phyloP scores from a whole-genome alignment of 768 basidiomycete genomes.

The Erythrobasidium yunnanense region DNA sequence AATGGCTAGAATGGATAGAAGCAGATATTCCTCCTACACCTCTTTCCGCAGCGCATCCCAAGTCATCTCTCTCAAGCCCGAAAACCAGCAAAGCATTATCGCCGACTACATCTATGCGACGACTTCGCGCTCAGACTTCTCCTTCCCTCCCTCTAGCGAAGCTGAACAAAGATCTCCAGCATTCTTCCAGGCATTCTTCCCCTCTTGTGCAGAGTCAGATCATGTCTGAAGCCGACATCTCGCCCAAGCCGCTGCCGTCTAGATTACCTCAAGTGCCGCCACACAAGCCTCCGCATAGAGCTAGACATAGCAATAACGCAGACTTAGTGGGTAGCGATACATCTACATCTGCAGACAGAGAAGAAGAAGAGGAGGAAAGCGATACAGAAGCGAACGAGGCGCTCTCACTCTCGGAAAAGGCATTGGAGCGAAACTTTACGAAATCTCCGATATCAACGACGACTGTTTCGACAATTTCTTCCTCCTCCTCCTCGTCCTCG shows the following conservation, averaged over 20 bases:
- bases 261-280: slow-evolving; percentile 10
- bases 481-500: too few species aligned
- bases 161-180: neutral
- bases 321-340: slow-evolving; percentile 26
- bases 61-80: neutral
- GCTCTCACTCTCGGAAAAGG: too few species aligned
- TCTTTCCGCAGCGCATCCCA: neutral
- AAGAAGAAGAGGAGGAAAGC: neutral
- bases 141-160: neutral
- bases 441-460: too few species aligned
- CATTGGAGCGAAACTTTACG: too few species aligned
- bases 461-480: too few species aligned
- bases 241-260: neutral
- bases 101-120: neutral
- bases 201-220: slow-evolving; percentile 15
- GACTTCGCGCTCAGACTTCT: slow-evolving; percentile 12
- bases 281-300: too few species aligned
- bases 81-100: neutral
- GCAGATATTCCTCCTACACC: neutral
- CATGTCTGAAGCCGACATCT: slow-evolving; percentile 12
- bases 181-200: slow-evolving; percentile 8
- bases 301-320: neutral
- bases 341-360: neutral
- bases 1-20: neutral
- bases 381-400: neutral